A percentile compares a stretch with the other conserved stretches of the same genome.
Evolutionary conservation across 1,284 basidiomycete species (phyloP).

Genomic region (Neotropicomus parvogracilis): DNA sequence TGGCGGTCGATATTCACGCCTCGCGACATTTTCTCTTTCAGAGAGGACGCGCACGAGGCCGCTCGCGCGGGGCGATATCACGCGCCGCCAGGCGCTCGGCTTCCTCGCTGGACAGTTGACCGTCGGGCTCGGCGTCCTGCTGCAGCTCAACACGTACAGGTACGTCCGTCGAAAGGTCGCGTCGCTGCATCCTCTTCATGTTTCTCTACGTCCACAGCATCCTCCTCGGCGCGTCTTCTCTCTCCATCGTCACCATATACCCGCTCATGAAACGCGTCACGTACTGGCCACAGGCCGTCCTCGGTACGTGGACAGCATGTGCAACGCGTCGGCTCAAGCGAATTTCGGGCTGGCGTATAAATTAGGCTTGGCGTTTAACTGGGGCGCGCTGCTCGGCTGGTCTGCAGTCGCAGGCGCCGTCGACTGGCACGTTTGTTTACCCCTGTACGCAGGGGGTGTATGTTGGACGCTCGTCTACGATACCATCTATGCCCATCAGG

Average conservation of each 20-base stretch:
- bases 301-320: slow-evolving; percentile 56
- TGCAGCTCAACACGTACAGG: slow-evolving; percentile 96
- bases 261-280: slow-evolving; percentile 98
- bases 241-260: slow-evolving; percentile 86
- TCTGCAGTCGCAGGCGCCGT: slow-evolving; percentile 85
- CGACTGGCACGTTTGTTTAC: slow-evolving; percentile 81
- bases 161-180: slow-evolving; percentile 27
- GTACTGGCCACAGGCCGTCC: slow-evolving; percentile 93
- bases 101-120: slow-evolving; percentile 86
- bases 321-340: not conserved
- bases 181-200: not conserved
- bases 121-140: slow-evolving; percentile 83
- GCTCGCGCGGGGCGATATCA: slow-evolving; percentile 82
- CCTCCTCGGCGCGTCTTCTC: slow-evolving; percentile 83
- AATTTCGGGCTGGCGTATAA: not conserved
- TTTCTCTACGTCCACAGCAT: slow-evolving; percentile 53
- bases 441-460: slow-evolving; percentile 87
- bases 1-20: no score
- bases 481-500: slow-evolving; percentile 97
- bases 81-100: slow-evolving; percentile 68
- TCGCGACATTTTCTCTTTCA: slow-evolving; percentile 14
- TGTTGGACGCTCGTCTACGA: slow-evolving; percentile 98
- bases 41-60: slow-evolving; percentile 48
- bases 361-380: slow-evolving; percentile 93
- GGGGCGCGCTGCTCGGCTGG: slow-evolving; percentile 96